phyloP scores from a whole-genome alignment of 345 rosid genomes.

The Dimocarpus longan region DNA sequence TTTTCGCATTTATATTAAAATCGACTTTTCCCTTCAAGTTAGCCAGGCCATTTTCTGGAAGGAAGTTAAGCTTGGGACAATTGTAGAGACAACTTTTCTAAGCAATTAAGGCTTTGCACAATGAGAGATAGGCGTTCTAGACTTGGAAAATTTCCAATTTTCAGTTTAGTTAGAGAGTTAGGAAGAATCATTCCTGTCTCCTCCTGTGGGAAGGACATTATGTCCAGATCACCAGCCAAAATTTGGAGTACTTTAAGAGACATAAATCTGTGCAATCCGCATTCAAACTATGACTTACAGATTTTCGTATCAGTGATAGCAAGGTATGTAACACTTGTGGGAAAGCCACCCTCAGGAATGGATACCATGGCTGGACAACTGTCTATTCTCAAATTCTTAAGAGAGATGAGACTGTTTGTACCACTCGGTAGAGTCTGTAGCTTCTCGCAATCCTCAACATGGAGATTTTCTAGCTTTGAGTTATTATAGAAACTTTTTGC shows the following conservation, averaged over 20 bases:
- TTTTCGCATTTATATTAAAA: too few relatives aligned
- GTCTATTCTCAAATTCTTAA: background rate
- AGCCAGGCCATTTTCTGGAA: conserved; percentile 19
- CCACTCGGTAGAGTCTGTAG: background rate
- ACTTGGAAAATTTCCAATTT: conserved; percentile 20
- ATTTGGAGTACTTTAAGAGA: conserved; percentile 10
- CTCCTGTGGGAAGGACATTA: conserved; percentile 25
- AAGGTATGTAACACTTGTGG: background rate
- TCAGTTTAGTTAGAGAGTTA: conserved; percentile 10
- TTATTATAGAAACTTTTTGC: background rate
- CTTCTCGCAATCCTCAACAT: background rate
- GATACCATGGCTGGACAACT: conserved; percentile 4
- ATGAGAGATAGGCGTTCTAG: conserved; percentile 13
- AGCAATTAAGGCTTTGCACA: conserved; percentile 18
- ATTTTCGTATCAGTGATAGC: background rate
- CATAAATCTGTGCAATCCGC: conserved; percentile 29
- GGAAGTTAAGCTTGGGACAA: conserved; percentile 24
- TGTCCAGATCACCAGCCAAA: conserved; percentile 11
- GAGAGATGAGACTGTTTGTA: conserved; percentile 14
- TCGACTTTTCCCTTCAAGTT: too few relatives aligned
- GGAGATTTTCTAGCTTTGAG: background rate
- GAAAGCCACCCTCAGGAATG: conserved; percentile 15
- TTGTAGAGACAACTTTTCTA: conserved; percentile 1
- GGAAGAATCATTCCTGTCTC: conserved; percentile 20
- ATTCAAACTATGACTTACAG: background rate